These are phyloP conservation scores for Arthrobotrys musiformis DNA, from an alignment of 2,329 filamentous ascomycete genomes.

Conservation along the genomic window DNA sequence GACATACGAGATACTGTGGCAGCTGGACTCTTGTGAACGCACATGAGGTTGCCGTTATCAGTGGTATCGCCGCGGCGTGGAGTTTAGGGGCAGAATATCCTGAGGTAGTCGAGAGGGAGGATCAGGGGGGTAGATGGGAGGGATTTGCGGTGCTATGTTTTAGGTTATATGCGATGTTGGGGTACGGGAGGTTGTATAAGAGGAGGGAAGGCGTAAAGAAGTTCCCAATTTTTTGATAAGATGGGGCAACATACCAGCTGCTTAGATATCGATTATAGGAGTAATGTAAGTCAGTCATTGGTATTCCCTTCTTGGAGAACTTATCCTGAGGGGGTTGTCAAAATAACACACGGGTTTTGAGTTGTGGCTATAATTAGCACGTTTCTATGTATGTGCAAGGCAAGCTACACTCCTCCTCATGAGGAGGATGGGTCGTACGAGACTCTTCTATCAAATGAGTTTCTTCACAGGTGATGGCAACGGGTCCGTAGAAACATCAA, in stretches of 20 bases:
- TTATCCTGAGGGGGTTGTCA: background rate
- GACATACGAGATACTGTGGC: constrained; percentile 72
- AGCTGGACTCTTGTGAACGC: constrained; percentile 77
- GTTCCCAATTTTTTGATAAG: constrained; percentile 19
- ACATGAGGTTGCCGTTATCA: constrained; percentile 77
- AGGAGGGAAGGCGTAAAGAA: constrained; percentile 24
- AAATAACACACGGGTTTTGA: background rate
- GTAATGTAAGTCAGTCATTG: background rate
- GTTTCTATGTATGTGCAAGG: background rate
- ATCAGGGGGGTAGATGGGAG: constrained; percentile 62
- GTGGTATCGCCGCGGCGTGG: constrained; percentile 76
- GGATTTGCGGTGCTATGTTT: constrained; percentile 72
- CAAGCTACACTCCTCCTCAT: background rate
- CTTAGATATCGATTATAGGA: too few species aligned
- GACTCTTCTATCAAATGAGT: too few species aligned
- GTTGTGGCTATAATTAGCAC: background rate
- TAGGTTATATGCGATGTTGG: constrained; percentile 71
- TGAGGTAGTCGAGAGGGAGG: constrained; percentile 68
- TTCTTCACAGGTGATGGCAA: too few species aligned
- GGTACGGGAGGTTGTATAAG: constrained; percentile 72
- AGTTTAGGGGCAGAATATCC: constrained; percentile 74
- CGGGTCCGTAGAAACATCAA: too few species aligned
- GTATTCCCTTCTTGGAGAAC: background rate
- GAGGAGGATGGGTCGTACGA: background rate
- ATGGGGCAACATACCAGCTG: background rate